Evolutionary conservation across 2,329 filamentous ascomycete genomes (phyloP).

Genomic region (Xylaria sp.): DNA sequence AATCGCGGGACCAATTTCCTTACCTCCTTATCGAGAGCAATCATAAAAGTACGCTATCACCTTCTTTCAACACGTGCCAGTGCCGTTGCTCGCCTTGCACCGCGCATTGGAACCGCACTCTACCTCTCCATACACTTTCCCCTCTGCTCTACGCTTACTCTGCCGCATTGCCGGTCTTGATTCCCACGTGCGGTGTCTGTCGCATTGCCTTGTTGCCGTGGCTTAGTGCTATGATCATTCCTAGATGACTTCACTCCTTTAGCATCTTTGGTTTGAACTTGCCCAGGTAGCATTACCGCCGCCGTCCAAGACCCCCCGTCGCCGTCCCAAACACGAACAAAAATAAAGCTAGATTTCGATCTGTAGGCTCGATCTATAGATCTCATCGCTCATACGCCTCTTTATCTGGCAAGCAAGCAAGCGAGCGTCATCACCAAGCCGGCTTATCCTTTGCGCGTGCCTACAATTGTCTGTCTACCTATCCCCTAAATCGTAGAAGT

Average conservation of each 20-base stretch:
- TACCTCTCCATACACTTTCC: neutral
- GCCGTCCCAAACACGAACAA: neutral
- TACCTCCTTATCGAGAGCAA: conserved; percentile 32
- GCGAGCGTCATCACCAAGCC: neutral
- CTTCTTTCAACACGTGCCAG: conserved; percentile 1
- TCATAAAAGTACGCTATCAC: neutral
- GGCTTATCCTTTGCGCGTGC: neutral
- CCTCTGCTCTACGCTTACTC: neutral
- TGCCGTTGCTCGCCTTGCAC: neutral
- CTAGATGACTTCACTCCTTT: conserved; percentile 49
- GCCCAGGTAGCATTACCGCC: conserved; percentile 1
- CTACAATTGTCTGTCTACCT: conserved; percentile 5
- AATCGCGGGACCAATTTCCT: conserved; percentile 24
- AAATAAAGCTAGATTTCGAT: neutral
- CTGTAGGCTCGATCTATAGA: conserved; percentile 3
- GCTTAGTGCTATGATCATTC: conserved; percentile 26
- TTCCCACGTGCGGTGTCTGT: neutral
- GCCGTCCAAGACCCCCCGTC: neutral
- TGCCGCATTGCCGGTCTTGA: conserved; percentile 2
- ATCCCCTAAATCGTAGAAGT: neutral
- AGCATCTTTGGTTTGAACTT: conserved; percentile 42
- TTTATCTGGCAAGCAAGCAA: neutral
- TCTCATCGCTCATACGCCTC: neutral
- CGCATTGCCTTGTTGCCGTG: conserved; percentile 24
- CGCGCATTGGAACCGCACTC: neutral